These are phyloP conservation scores for Leccinum pachyderme DNA, from an alignment of 1,284 basidiomycete species.

Conservation along the genomic window DNA sequence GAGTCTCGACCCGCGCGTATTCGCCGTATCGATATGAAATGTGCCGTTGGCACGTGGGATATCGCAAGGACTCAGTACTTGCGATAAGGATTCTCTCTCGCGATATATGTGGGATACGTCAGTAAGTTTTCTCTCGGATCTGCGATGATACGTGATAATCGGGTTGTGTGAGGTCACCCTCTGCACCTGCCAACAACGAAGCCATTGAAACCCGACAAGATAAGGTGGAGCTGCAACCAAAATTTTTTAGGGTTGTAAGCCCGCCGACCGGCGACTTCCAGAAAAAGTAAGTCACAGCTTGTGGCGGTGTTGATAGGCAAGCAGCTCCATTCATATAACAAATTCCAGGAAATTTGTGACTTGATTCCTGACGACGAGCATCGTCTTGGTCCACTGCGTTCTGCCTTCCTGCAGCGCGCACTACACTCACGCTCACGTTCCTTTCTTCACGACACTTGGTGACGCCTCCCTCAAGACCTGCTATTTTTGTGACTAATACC, in stretches of 20 bases:
- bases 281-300: not conserved
- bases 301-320: constrained; percentile 25
- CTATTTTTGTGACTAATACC: constrained; percentile 12
- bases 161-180: not conserved
- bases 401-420: constrained; percentile 3
- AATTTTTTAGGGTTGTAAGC: too few relatives aligned
- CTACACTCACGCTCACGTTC: constrained; percentile 9
- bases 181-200: too few relatives aligned
- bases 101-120: constrained; percentile 14
- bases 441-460: constrained; percentile 23
- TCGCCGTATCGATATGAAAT: not conserved
- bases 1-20: not conserved
- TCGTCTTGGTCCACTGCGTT: not conserved
- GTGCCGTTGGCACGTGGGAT: not conserved
- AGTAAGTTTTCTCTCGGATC: constrained; percentile 1
- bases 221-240: too few relatives aligned
- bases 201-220: too few relatives aligned
- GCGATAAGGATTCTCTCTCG: constrained; percentile 18
- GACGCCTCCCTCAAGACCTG: not conserved
- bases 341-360: constrained; percentile 22
- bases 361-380: constrained; percentile 19
- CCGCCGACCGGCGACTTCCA: not conserved
- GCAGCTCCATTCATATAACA: constrained; percentile 18
- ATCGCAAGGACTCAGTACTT: not conserved
- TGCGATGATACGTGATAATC: not conserved